Conservation (phyloP, 768 basidiomycete species). For the Leucocoprinus sp. region DNA sequence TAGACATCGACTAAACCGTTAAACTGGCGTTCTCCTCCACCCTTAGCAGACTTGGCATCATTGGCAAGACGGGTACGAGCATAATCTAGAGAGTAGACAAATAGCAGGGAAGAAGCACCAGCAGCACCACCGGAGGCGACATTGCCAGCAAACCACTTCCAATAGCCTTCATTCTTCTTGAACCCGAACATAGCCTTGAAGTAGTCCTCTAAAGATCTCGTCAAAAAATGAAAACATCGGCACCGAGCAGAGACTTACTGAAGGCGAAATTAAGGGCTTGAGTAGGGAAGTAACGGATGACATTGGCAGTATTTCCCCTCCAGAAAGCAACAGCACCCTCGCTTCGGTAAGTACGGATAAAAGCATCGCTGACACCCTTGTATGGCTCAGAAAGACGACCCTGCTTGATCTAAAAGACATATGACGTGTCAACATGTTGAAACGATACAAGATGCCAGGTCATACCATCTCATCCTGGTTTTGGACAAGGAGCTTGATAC, state of each 20-base stretch:
- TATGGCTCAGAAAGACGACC: slow-evolving; percentile 94
- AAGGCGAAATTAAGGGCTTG: slow-evolving; percentile 99
- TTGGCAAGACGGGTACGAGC: slow-evolving; percentile 99
- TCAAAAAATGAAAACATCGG: background rate
- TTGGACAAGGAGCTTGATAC: slow-evolving; percentile 97
- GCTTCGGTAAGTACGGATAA: slow-evolving; percentile 83
- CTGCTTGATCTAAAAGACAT: slow-evolving; percentile 80
- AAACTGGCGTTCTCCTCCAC: slow-evolving; percentile 90
- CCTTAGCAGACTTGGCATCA: slow-evolving; percentile 93
- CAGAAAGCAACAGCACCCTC: slow-evolving; percentile 95
- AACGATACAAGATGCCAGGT: slow-evolving; percentile 8
- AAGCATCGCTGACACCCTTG: slow-evolving; percentile 94
- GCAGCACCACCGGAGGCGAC: slow-evolving; percentile 98
- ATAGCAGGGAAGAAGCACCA: slow-evolving; percentile 96
- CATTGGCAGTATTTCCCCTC: slow-evolving; percentile 99
- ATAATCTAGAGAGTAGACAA: slow-evolving; percentile 99
- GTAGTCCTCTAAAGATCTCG: slow-evolving; percentile 69
- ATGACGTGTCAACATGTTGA: slow-evolving; percentile 27
- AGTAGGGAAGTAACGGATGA: slow-evolving; percentile 99
- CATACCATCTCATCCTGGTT: slow-evolving; percentile 99
- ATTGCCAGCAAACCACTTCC: slow-evolving; percentile 98
- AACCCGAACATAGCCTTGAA: slow-evolving; percentile 99
- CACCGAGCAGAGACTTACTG: slow-evolving; percentile 52
- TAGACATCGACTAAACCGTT: slow-evolving; percentile 98
- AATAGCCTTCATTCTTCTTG: slow-evolving; percentile 97